Conservation (phyloP, 2,329 filamentous ascomycete genomes). For the Fusarium chlamydosporum region DNA sequence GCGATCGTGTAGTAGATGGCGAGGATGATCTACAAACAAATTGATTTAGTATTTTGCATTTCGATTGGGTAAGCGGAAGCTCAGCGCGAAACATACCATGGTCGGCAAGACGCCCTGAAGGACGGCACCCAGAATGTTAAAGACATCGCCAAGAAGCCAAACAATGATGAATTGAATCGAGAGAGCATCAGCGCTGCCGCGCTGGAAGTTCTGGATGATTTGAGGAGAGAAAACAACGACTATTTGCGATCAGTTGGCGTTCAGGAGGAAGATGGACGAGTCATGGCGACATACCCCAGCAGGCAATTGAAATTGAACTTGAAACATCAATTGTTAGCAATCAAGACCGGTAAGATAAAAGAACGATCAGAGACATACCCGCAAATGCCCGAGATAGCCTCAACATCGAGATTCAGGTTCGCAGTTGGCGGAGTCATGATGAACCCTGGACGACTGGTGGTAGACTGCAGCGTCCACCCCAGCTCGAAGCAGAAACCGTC, state of each 20-base stretch:
- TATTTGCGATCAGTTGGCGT: slow-evolving; percentile 44
- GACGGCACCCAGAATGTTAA: slow-evolving; percentile 94
- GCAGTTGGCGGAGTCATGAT: slow-evolving; percentile 69
- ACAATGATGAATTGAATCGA: slow-evolving; percentile 93
- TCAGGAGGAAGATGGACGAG: slow-evolving; percentile 8
- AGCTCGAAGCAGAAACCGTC: slow-evolving; percentile 23
- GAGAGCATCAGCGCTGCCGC: slow-evolving; percentile 86
- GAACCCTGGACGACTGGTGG: slow-evolving; percentile 40
- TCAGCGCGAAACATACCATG: slow-evolving; percentile 70
- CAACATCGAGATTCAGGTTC: slow-evolving; percentile 82
- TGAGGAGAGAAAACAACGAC: slow-evolving; percentile 98
- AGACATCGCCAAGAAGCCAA: slow-evolving; percentile 94
- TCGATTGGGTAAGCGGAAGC: neutral
- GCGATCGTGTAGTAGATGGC: slow-evolving; percentile 94
- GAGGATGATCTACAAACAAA: slow-evolving; percentile 75
- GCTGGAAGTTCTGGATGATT: slow-evolving; percentile 93
- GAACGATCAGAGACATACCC: slow-evolving; percentile 69
- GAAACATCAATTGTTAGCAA: slow-evolving; percentile 29
- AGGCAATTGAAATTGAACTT: slow-evolving; percentile 94
- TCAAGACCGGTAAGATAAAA: neutral
- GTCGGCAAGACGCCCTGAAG: slow-evolving; percentile 93
- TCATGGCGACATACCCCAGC: slow-evolving; percentile 71
- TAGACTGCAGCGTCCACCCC: slow-evolving; percentile 30
- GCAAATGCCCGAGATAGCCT: slow-evolving; percentile 92
- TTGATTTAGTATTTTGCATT: slow-evolving; percentile 27